A percentile compares a stretch with the other conserved stretches of the same genome.
Conservation (phyloP, 1,284 basidiomycete species). For the Moesziomyces sp. region DNA sequence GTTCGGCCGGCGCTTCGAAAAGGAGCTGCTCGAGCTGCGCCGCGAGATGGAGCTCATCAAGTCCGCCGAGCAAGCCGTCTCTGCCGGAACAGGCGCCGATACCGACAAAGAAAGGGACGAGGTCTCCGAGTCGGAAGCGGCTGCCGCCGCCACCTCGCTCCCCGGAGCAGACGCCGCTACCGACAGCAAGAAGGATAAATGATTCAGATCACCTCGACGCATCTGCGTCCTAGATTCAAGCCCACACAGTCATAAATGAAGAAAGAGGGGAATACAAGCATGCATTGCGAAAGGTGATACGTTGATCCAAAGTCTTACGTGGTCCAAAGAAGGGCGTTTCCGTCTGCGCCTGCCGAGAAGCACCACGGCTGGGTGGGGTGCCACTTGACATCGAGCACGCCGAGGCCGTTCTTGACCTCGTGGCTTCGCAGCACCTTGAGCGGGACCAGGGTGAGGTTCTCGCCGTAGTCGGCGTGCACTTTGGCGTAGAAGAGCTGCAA, state of each 20-base stretch:
- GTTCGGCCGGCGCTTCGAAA: constrained; percentile 53
- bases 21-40: constrained; percentile 42
- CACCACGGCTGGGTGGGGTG: constrained; percentile 91
- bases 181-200: not conserved
- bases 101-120: not conserved
- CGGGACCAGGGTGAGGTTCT: constrained; percentile 95
- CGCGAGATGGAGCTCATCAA: constrained; percentile 40
- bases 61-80: constrained; percentile 21
- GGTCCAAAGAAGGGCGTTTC: constrained; percentile 84
- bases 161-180: too few relatives aligned
- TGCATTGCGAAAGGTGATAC: constrained; percentile 1
- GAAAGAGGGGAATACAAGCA: not conserved
- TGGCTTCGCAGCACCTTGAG: constrained; percentile 95
- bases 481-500: constrained; percentile 97
- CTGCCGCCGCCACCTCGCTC: too few relatives aligned
- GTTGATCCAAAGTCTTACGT: constrained; percentile 19
- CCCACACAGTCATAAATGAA: not conserved
- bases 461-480: constrained; percentile 82
- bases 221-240: not conserved
- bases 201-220: not conserved
- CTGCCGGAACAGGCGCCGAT: not conserved
- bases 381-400: constrained; percentile 91
- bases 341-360: constrained; percentile 91
- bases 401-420: constrained; percentile 82
- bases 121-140: not conserved